Conservation (phyloP, 2,329 filamentous ascomycete species). For the Colletotrichum tropicicola region DNA sequence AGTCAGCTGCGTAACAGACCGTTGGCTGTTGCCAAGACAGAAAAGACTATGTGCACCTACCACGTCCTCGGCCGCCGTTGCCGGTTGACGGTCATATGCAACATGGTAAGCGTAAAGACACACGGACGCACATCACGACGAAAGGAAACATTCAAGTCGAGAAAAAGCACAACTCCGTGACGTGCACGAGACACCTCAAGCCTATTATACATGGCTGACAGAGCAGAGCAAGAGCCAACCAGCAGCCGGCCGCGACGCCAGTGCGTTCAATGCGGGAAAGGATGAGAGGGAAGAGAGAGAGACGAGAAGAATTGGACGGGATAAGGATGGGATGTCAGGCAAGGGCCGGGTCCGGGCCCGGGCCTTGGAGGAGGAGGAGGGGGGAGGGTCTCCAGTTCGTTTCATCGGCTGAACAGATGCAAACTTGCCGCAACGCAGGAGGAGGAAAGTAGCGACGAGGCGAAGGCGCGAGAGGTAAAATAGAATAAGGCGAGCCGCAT, state of each 20-base stretch:
- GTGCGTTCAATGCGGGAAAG: conserved; percentile 17
- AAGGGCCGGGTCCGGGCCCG: conserved; percentile 1
- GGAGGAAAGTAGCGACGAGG: not conserved
- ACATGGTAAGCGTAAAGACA: not conserved
- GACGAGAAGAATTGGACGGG: not conserved
- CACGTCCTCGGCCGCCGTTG: not conserved
- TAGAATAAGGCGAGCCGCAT: not conserved
- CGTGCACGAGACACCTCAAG: conserved; percentile 25
- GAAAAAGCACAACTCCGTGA: conserved; percentile 8
- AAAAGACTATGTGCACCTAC: not conserved
- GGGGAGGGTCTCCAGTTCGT: conserved; percentile 18
- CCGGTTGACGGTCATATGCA: not conserved
- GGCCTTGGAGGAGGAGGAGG: too few relatives aligned
- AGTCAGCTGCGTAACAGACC: not conserved
- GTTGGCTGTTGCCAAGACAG: not conserved
- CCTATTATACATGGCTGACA: conserved; percentile 22
- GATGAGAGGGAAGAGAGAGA: not conserved
- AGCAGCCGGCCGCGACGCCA: too few relatives aligned
- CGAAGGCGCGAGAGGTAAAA: conserved; percentile 7
- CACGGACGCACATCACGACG: not conserved
- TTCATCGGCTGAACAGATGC: conserved; percentile 18
- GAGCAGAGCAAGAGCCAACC: not conserved
- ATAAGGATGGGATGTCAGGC: conserved; percentile 20
- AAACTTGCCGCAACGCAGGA: not conserved
- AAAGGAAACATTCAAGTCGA: not conserved